phyloP scores from a whole-genome alignment of 1,284 basidiomycete genomes.

The Ustilago shanxiensis region DNA sequence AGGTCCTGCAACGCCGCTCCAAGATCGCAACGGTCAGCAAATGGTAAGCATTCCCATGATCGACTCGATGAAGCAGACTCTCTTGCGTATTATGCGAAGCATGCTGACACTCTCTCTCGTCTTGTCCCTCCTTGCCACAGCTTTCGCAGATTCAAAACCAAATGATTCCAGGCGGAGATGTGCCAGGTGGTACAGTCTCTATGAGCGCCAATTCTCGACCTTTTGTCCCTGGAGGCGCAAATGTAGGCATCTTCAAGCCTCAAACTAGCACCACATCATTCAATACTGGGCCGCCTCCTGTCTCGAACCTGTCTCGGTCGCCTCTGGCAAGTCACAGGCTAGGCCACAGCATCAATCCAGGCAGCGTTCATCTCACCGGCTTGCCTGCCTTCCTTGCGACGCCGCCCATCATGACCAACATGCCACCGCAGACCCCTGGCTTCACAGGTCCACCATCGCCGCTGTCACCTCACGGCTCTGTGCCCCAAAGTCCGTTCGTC shows the following conservation, averaged over 20 bases:
- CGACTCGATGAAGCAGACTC: neutral
- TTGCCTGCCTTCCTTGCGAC: constrained; percentile 39
- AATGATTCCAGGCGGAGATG: constrained; percentile 20
- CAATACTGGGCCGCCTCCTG: neutral
- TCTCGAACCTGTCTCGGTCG: constrained; percentile 14
- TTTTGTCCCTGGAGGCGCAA: constrained; percentile 30
- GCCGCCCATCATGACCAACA: constrained; percentile 25
- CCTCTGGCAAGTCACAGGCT: constrained; percentile 26
- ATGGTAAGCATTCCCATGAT: constrained; percentile 6
- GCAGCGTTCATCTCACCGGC: constrained; percentile 48
- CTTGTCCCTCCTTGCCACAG: neutral
- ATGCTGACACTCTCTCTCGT: constrained; percentile 4
- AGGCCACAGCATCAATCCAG: constrained; percentile 31
- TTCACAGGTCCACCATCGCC: constrained; percentile 39
- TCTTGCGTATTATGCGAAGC: neutral
- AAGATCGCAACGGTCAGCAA: constrained; percentile 8
- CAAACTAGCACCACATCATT: constrained; percentile 15
- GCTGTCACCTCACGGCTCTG: constrained; percentile 23
- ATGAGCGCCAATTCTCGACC: constrained; percentile 41
- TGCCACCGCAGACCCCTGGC: constrained; percentile 15
- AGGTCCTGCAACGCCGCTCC: constrained; percentile 5
- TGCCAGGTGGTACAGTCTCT: constrained; percentile 19
- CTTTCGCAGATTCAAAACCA: constrained; percentile 51
- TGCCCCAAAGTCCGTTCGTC: constrained; percentile 23
- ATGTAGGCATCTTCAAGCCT: constrained; percentile 16